phyloP scores from a whole-genome alignment of 192 early-diverging fungal species.

The Coemansia sp. region DNA sequence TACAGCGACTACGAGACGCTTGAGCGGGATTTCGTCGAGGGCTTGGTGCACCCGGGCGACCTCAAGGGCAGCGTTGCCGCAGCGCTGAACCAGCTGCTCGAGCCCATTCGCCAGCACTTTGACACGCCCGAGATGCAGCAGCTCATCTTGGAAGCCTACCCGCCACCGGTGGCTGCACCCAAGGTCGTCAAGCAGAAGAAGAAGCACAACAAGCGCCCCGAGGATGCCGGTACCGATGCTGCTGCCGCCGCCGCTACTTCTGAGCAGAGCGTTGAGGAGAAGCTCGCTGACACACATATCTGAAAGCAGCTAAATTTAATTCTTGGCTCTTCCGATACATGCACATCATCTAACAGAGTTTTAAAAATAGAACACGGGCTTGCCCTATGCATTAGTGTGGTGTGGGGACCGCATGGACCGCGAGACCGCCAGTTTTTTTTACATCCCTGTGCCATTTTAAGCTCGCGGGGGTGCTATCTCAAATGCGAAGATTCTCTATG shows the following conservation, averaged over 20 bases:
- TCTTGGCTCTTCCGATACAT: not conserved
- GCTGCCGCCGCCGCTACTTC: not conserved
- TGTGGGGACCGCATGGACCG: constrained; percentile 6
- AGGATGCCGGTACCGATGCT: constrained; percentile 3
- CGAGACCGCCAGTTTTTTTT: not conserved
- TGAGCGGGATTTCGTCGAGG: constrained; percentile 81
- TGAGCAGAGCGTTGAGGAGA: constrained; percentile 19
- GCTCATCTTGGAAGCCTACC: constrained; percentile 83
- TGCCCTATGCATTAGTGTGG: not conserved
- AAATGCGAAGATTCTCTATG: not conserved
- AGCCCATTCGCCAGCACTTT: constrained; percentile 81
- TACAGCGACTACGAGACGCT: constrained; percentile 71
- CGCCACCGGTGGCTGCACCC: constrained; percentile 57
- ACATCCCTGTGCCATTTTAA: not conserved
- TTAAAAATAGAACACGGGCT: not conserved
- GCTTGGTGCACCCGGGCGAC: constrained; percentile 91
- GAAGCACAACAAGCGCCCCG: constrained; percentile 55
- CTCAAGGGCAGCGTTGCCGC: constrained; percentile 84
- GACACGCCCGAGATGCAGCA: constrained; percentile 66
- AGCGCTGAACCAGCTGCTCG: constrained; percentile 82
- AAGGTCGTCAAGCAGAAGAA: constrained; percentile 60
- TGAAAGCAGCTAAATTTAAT: constrained; percentile 1
- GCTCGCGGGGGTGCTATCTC: not conserved
- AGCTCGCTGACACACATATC: constrained; percentile 26
- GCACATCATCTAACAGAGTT: not conserved